Conservation (phyloP, 1,284 basidiomycete species). For the Laetiporus sulphureus region DNA sequence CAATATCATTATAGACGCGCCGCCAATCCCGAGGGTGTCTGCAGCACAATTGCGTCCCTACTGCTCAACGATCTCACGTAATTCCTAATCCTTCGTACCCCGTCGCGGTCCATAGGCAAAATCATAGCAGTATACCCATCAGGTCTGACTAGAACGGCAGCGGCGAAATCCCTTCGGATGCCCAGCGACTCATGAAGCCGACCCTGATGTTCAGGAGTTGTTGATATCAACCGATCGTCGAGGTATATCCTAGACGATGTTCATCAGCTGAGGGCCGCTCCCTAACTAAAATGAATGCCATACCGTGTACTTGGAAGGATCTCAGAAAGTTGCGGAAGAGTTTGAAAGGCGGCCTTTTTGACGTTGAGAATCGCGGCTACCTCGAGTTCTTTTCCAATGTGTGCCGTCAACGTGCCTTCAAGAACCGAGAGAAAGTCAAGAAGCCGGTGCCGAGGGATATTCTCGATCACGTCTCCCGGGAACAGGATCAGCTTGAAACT, state of each 20-base stretch:
- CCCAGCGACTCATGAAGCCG: not conserved
- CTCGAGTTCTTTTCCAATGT: not conserved
- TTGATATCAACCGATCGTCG: not conserved
- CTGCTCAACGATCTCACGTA: not conserved
- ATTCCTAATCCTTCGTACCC: not conserved
- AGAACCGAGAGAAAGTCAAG: not conserved
- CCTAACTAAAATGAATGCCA: not conserved
- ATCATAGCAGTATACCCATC: conserved; percentile 3
- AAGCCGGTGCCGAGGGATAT: not conserved
- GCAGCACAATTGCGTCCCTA: too few species aligned
- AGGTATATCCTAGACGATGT: not conserved
- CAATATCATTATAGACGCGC: too few species aligned
- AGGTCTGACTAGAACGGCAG: not conserved
- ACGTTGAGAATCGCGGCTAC: not conserved
- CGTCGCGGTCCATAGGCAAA: not conserved
- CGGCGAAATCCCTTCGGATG: not conserved
- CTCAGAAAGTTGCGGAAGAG: not conserved
- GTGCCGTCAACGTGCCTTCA: not conserved
- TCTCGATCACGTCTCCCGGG: not conserved
- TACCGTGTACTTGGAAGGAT: not conserved
- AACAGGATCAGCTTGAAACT: not conserved
- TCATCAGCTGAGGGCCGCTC: too few species aligned
- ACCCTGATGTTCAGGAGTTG: not conserved
- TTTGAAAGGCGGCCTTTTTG: not conserved
- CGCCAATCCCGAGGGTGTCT: too few species aligned